Conservation (phyloP, 164 flowering plant genomes). For the Warburgia ugandensis region DNA sequence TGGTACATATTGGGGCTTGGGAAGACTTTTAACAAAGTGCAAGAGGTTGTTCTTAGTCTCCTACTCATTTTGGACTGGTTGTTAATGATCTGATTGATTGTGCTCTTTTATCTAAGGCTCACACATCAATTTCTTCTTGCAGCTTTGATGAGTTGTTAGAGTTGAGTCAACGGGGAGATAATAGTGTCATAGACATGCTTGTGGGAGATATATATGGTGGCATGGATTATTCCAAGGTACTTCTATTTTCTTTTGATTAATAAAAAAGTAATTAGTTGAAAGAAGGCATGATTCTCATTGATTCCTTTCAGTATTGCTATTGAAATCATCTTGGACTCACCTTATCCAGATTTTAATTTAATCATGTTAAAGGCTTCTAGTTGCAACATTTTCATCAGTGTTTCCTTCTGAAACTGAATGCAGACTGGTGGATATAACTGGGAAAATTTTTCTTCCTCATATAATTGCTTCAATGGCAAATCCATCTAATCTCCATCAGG, state of each 20-base stretch:
- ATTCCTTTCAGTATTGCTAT: no score
- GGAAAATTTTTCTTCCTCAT: no score
- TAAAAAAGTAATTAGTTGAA: no score
- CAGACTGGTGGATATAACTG: no score
- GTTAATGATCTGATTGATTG: neutral
- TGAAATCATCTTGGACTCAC: no score
- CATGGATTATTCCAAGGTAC: conserved; percentile 89
- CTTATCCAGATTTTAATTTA: no score
- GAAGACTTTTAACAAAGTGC: conserved; percentile 80
- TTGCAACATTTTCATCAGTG: no score
- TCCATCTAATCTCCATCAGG: no score
- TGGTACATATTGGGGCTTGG: conserved; percentile 94
- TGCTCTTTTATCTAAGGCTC: neutral
- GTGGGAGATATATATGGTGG: conserved; percentile 99
- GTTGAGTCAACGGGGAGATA: conserved; percentile 93
- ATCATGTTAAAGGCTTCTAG: no score
- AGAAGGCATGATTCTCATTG: no score
- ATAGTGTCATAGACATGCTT: conserved; percentile 93
- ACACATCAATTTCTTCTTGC: conserved; percentile 8
- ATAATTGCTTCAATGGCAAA: no score
- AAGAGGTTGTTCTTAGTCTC: conserved; percentile 47
- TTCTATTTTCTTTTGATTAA: conserved; percentile 2
- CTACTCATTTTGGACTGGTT: neutral
- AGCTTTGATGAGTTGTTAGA: conserved; percentile 98
- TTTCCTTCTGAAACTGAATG: no score